A percentile compares a stretch with the other conserved stretches of the same genome.
These are phyloP conservation scores for Wickerhamia fluorescens DNA, from an alignment of 805 yeast genomes.

Conservation along the genomic window DNA sequence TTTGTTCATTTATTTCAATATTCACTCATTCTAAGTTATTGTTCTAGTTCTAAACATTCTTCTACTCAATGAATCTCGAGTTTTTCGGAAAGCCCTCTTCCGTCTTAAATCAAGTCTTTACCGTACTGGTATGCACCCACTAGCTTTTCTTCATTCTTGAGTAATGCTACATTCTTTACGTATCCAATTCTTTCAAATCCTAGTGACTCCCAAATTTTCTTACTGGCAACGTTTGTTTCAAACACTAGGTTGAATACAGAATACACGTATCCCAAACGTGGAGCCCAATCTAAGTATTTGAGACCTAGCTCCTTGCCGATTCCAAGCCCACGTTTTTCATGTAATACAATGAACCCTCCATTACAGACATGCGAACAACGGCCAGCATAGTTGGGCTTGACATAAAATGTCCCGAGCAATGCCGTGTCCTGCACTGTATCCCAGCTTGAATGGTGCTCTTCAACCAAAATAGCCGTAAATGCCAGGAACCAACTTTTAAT, in stretches of 20 bases:
- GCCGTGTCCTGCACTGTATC: constrained; percentile 31
- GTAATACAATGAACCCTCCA: constrained; percentile 75
- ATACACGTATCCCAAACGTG: constrained; percentile 68
- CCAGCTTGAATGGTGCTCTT: constrained; percentile 20
- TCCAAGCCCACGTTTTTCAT: constrained; percentile 53
- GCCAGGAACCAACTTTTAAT: constrained; percentile 58
- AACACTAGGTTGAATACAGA: constrained; percentile 86
- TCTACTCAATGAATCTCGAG: too few species aligned
- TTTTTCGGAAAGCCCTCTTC: too few species aligned
- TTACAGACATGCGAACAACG: constrained; percentile 84
- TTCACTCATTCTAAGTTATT: too few species aligned
- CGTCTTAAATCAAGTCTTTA: constrained; percentile 45
- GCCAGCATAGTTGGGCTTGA: constrained; percentile 83
- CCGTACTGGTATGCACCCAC: constrained; percentile 81
- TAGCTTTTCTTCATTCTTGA: constrained; percentile 55
- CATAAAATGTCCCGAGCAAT: constrained; percentile 67
- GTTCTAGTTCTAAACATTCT: too few species aligned
- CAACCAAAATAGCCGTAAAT: constrained; percentile 57
- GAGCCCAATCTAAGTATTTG: constrained; percentile 65
- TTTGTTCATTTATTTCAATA: too few species aligned
- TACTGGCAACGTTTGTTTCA: constrained; percentile 70
- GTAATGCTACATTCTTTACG: constrained; percentile 63
- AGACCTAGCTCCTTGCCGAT: constrained; percentile 67
- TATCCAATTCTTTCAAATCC: constrained; percentile 78
- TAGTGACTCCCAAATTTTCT: constrained; percentile 71